Base-by-base conservation (phyloP, 768 basidiomycete species). In the Psilocybe cubensis region DNA sequence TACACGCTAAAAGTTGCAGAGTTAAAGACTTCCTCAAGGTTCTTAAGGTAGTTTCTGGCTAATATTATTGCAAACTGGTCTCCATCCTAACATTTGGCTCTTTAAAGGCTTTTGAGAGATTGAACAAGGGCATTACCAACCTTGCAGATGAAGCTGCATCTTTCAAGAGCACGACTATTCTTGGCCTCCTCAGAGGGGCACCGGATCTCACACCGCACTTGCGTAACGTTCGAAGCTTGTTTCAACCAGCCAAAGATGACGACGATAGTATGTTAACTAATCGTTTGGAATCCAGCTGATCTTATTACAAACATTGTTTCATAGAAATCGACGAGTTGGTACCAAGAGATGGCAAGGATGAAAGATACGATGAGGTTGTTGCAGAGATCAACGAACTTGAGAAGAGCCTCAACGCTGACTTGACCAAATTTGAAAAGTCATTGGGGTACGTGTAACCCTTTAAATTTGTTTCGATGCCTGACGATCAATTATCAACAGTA, bases 1-100 rank as follows among this genome's bases (percentile, higher is more conserved):
- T 98, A 54, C 97, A 98, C 67, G 96, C 96, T 11, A 94, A 90
- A 69, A 91, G 87, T 56, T 92, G 92, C 74, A 89, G 85, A 70
- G 84, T 95, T 58, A 86, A 82, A 62, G 94, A 97, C 66, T 99
- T 99, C 70, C 69, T 89, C 61, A 92, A 88, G 68, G 90, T 96
- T 21, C 79, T 97, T 9, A 74, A 76, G 44, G 94, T 95, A 69
- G 42, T 76, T 65, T 2, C 3, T 11, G 25, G 9, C n/a, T n/a
- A n/a, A n/a, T n/a, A n/a, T n/a, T n/a, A n/a, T n/a, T n/a, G n/a
- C n/a, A n/a, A n/a, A n/a, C n/a, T n/a, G n/a, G n/a, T n/a, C n/a
- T n/a, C n/a, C n/a, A n/a, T n/a, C n/a, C n/a, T n/a, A n/a, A n/a
- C n/a, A n/a, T n/a, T n/a, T n/a, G n/a, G 11, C 5, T 45, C 28